Conservation (phyloP, 2,329 filamentous ascomycete species). For the Cladobotryum mycophilum region DNA sequence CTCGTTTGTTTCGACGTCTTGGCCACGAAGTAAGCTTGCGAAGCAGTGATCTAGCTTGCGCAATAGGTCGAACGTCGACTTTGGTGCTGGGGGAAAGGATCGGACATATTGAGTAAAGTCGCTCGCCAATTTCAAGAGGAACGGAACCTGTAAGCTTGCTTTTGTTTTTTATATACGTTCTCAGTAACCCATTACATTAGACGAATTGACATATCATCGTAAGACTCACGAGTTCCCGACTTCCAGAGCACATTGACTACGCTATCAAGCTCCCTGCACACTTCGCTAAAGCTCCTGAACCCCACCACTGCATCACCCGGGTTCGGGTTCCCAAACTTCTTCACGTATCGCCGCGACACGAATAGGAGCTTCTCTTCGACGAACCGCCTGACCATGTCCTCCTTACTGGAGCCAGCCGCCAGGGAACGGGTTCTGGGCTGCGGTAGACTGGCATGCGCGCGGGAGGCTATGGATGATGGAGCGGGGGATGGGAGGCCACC, state of each 20-base stretch:
- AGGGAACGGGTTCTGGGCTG: conserved; percentile 49
- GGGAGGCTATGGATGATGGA: conserved; percentile 42
- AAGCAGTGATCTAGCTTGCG: conserved; percentile 81
- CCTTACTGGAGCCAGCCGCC: conserved; percentile 51
- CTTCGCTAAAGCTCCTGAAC: conserved; percentile 58
- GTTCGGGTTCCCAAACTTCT: conserved; percentile 46
- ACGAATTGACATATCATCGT: not conserved
- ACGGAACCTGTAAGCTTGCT: conserved; percentile 78
- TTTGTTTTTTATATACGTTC: not conserved
- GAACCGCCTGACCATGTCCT: conserved; percentile 53
- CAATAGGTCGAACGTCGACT: conserved; percentile 63
- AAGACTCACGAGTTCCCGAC: conserved; percentile 69
- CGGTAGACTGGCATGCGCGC: conserved; percentile 39
- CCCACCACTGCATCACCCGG: conserved; percentile 43
- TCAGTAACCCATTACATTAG: not conserved
- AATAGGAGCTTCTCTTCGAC: conserved; percentile 47
- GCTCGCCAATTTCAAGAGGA: conserved; percentile 71
- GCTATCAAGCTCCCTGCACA: conserved; percentile 66
- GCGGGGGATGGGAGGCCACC: conserved; percentile 47
- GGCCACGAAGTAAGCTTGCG: conserved; percentile 63
- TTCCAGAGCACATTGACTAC: conserved; percentile 80
- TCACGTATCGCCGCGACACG: conserved; percentile 53
- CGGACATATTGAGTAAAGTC: conserved; percentile 66
- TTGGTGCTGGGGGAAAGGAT: conserved; percentile 57
- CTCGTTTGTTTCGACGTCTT: conserved; percentile 59